Base-by-base conservation (phyloP, 306 rosid species). In the Fragaria vesca region DNA sequence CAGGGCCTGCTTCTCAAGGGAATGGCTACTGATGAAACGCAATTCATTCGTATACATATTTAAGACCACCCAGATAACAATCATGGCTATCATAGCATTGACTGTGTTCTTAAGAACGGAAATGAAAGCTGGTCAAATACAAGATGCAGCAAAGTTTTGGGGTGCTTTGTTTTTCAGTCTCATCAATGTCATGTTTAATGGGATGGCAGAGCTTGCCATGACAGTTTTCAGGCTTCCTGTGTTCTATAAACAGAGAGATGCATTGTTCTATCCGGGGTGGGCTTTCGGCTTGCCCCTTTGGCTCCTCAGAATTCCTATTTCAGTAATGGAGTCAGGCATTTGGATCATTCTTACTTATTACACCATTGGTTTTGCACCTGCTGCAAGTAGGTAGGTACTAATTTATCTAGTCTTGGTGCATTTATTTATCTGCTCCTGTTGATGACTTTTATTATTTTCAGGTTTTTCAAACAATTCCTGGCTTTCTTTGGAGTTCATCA, bases 241-340 rank as follows among this genome's bases (percentile, higher is more conserved):
- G 30, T 92, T 90, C 82, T 92, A 79, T 79, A 92, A 92, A 87
- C 97, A 90, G 71, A 81, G 97, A 75, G 95, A 92, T 86, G 83
- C 83, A 30, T 40, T 87, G 16, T 90, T 87, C 71, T 86, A 74
- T 60, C 95, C 97, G 0, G 90, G 87, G 42, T 90, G 97, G 95
- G 89, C 97, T 74, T 92, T 92, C 62, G 93, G 89, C 18, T 80
- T 92, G 67, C 97, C 95, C 30, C 83, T 90, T 82, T 90, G 91
- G 86, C 79, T 92, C 67, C 87, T 88, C 50, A 75, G 93, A 73
- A 87, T 92, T 81, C 95, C 97, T 57, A 86, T 90, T 47, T 92
- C 97, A 65, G 47, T 92, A 2, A 30, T 90, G 81, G 97, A 92
- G 62, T 90, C 97, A 10, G 93, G 83, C 75, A 76, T 90, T 75